Evolutionary conservation across 2,329 filamentous ascomycete species (phyloP), one percentile per base, ranked within the genome.

Genomic region (Daldinia sp.): DNA sequence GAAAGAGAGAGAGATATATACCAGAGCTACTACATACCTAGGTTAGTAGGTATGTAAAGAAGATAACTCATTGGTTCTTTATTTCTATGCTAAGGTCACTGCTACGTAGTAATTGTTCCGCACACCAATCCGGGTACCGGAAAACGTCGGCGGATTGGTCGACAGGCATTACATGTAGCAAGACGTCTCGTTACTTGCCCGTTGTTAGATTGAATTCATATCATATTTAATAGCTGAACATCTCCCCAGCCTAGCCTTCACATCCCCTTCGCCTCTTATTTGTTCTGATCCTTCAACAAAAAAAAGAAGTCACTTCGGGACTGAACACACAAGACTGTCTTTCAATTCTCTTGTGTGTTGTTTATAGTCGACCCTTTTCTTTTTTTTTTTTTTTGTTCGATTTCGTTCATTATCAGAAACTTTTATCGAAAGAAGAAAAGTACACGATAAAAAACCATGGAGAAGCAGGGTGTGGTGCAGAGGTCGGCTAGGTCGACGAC

Each of bases 401-500:
- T 56, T 41, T 35, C 51, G 30, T 35, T 37, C 33, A 37, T 54
- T 54, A 54, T 54, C 9, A 37, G 33, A 23, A 54, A 20, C 51
- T 37, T 28, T 12, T 10, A 26, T 39, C 51, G 18, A 23, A 35
- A 39, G 12, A 54, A 53, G 28, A 53, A 53, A 23, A 37, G 33
- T 15, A 37, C 28, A 9, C n/a, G 10, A 59, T n/a, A 58, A 18
- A 63, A 23, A 35, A 51, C 6, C 33, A 76, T 76, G 75, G 76
- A 77, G 53, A 57, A 70, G 53, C 46, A 68, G 54, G 70, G 73
- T 61, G 69, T 76, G 57, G 69, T 76, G 50, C 76, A 77, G 60
- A 76, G 78, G 71, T 72, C 75, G 67, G 63, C 74, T 69, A 76
- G 78, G 71, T 72, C 75, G 67, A 66, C 74, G 72, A 73, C 76